These are phyloP conservation scores for Sporothrix schenckii DNA, from an alignment of 2,329 filamentous ascomycete genomes.

Conservation along the genomic window DNA sequence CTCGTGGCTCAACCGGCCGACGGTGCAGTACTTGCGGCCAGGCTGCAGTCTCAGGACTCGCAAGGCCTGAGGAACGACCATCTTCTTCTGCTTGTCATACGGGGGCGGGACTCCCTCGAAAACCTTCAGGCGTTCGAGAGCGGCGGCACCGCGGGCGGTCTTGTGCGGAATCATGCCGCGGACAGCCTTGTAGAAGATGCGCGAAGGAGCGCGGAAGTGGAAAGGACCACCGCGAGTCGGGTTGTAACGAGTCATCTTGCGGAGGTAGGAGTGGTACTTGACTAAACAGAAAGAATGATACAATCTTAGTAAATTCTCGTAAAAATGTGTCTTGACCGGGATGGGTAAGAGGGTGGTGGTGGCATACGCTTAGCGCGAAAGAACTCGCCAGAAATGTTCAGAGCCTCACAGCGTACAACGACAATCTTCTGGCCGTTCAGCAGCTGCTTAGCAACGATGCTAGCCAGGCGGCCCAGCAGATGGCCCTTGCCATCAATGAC, in stretches of 20 bases:
- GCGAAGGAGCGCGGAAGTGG: constrained; percentile 98
- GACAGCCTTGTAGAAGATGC: constrained; percentile 99
- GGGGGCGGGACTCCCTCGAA: constrained; percentile 99
- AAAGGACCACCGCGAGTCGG: constrained; percentile 99
- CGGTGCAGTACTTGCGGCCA: constrained; percentile 99
- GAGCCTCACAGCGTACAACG: constrained; percentile 95
- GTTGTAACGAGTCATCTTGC: constrained; percentile 99
- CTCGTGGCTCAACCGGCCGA: constrained; percentile 96
- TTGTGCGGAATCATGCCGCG: constrained; percentile 99
- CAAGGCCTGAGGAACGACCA: constrained; percentile 98
- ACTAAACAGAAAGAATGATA: constrained; percentile 58
- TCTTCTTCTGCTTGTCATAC: constrained; percentile 99
- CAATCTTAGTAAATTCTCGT: neutral
- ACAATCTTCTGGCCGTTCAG: constrained; percentile 99
- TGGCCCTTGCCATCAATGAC: constrained; percentile 99
- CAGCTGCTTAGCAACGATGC: constrained; percentile 98
- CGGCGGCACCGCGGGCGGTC: constrained; percentile 95
- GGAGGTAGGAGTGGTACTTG: constrained; percentile 99
- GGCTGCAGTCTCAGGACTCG: constrained; percentile 96
- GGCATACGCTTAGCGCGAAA: constrained; percentile 99
- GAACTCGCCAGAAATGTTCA: constrained; percentile 99
- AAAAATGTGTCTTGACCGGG: neutral
- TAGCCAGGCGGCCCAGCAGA: constrained; percentile 97
- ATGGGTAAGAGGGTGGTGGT: constrained; percentile 32
- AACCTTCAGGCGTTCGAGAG: constrained; percentile 98